Conservation (phyloP, 1,139 yeast genomes). For the Geotrichum restrictum region DNA sequence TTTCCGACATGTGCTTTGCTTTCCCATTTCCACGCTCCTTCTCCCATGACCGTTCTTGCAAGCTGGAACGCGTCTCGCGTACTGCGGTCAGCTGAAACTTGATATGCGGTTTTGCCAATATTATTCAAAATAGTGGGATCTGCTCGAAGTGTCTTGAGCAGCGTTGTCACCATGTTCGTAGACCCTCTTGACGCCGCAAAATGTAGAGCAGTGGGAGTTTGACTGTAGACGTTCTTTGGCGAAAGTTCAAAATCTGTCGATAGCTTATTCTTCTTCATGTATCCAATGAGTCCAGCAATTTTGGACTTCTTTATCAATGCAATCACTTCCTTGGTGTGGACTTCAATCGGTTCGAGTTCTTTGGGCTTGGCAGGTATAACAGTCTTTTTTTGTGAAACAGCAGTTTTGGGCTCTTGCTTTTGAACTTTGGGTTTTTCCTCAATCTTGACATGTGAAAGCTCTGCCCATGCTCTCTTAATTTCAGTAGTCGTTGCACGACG, state of each 20-base stretch:
- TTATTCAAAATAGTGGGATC: slow-evolving; percentile 59
- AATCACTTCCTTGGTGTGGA: slow-evolving; percentile 56
- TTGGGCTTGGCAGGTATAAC: slow-evolving; percentile 31
- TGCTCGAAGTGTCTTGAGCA: slow-evolving; percentile 63
- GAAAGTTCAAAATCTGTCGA: slow-evolving; percentile 48
- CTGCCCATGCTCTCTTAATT: slow-evolving; percentile 79
- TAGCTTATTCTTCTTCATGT: slow-evolving; percentile 56
- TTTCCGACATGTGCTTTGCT: slow-evolving; percentile 59
- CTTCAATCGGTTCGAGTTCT: slow-evolving; percentile 38
- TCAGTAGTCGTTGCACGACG: slow-evolving; percentile 82
- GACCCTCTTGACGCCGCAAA: slow-evolving; percentile 69
- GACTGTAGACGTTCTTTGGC: slow-evolving; percentile 49
- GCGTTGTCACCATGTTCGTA: slow-evolving; percentile 60
- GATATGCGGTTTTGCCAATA: slow-evolving; percentile 62
- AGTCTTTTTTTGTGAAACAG: slow-evolving; percentile 21
- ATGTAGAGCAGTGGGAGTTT: slow-evolving; percentile 74
- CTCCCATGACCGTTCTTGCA: slow-evolving; percentile 66
- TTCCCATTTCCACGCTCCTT: slow-evolving; percentile 64
- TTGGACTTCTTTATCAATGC: slow-evolving; percentile 65
- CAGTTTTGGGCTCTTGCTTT: slow-evolving; percentile 28
- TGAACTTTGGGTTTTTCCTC: slow-evolving; percentile 53
- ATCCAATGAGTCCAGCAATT: slow-evolving; percentile 68
- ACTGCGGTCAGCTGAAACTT: slow-evolving; percentile 46
- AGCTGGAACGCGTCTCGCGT: slow-evolving; percentile 60
- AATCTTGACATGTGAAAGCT: slow-evolving; percentile 57